A percentile compares a stretch with the other conserved stretches of the same genome.
phyloP scores from a whole-genome alignment of 2,329 filamentous ascomycete genomes.

The Alternaria panax region DNA sequence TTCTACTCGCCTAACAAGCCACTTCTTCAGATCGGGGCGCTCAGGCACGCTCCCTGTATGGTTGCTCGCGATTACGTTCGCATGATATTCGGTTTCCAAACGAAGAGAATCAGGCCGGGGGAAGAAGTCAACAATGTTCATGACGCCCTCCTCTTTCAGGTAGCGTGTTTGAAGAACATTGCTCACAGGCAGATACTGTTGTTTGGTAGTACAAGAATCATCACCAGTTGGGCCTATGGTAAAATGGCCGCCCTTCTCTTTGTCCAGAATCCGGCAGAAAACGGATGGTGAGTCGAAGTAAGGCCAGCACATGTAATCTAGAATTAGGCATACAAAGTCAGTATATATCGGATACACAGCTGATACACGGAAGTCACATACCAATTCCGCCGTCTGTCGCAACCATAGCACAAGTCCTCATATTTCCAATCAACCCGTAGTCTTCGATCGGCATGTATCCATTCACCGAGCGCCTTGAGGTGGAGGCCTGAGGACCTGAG shows the following conservation, averaged over 20 bases:
- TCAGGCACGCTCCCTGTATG: conserved; percentile 38
- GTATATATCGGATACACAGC: conserved; percentile 70
- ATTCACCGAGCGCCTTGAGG: conserved; percentile 31
- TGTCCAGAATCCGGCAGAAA: conserved; percentile 77
- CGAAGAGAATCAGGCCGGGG: conserved; percentile 69
- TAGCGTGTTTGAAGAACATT: conserved; percentile 81
- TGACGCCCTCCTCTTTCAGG: conserved; percentile 76
- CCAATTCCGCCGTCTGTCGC: conserved; percentile 60
- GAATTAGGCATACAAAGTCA: conserved; percentile 50
- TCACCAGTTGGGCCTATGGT: conserved; percentile 62
- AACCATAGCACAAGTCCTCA: conserved; percentile 69
- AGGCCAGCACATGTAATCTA: conserved; percentile 56
- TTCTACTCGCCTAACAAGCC: conserved; percentile 74
- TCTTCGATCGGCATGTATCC: conserved; percentile 61
- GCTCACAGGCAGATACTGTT: conserved; percentile 77
- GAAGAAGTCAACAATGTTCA: conserved; percentile 78
- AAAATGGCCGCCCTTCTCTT: conserved; percentile 77
- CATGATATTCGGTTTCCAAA: conserved; percentile 54
- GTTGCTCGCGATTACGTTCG: conserved; percentile 30
- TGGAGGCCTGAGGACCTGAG: conserved; percentile 17
- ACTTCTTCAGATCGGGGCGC: conserved; percentile 64
- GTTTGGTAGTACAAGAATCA: conserved; percentile 71
- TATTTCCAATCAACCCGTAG: conserved; percentile 82
- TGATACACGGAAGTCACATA: background rate
- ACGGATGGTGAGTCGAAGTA: conserved; percentile 80